Percentiles rank a stretch among this genome's conserved stretches.
Evolutionary conservation across 176 grass and related monocot species (phyloP).

Genomic region (Zoysia pacifica): DNA sequence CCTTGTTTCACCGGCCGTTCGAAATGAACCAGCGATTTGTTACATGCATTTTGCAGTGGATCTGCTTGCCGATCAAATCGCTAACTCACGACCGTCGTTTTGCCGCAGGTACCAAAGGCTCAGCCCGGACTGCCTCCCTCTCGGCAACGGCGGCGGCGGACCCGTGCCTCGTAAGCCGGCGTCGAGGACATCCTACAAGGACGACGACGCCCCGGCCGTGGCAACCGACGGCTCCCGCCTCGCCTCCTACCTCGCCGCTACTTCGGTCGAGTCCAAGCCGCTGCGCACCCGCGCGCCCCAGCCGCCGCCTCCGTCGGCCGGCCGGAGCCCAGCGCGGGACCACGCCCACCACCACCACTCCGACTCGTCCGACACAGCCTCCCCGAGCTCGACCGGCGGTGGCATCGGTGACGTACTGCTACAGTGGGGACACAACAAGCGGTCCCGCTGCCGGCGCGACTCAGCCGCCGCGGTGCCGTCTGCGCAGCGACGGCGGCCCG

Average conservation of each 20-base stretch:
- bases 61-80: constrained; percentile 31
- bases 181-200: constrained; percentile 44
- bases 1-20: constrained; percentile 12
- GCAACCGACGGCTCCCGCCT: constrained; percentile 30
- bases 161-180: constrained; percentile 38
- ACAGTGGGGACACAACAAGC: constrained; percentile 90
- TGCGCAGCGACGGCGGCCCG: constrained; percentile 28
- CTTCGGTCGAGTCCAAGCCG: constrained; percentile 33
- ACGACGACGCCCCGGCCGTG: constrained; percentile 36
- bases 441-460: constrained; percentile 70
- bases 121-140: constrained; percentile 74
- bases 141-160: constrained; percentile 36
- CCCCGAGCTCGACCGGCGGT: constrained; percentile 42
- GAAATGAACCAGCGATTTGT: background rate
- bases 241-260: background rate
- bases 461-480: constrained; percentile 39
- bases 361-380: constrained; percentile 50
- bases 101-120: constrained; percentile 74
- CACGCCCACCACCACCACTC: constrained; percentile 25
- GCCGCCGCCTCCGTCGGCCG: constrained; percentile 12
- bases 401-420: constrained; percentile 63
- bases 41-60: constrained; percentile 48
- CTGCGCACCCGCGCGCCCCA: constrained; percentile 16
- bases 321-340: constrained; percentile 30
- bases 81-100: constrained; percentile 15